A percentile compares a stretch with the other conserved stretches of the same genome.
Evolutionary conservation across 371 early-diverging fungal genomes (phyloP).

Genomic region (Mortierella sp.): DNA sequence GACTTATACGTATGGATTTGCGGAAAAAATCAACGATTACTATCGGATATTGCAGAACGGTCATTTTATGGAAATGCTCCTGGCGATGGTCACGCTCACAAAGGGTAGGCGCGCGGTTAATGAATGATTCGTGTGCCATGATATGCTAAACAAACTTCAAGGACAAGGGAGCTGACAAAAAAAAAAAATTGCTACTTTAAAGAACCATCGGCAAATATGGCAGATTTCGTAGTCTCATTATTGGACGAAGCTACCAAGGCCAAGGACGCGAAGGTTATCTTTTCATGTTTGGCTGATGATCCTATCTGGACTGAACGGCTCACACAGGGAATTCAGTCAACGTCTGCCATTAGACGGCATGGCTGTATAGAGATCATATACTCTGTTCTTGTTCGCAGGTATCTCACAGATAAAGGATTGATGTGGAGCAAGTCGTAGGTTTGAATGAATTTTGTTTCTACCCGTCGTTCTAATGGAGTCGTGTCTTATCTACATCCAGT

Average conservation of each 20-base stretch:
- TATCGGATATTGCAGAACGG: conserved; percentile 32
- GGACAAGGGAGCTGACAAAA: background rate
- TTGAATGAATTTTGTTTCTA: background rate
- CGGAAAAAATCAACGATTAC: conserved; percentile 37
- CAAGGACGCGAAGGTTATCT: conserved; percentile 40
- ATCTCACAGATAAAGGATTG: background rate
- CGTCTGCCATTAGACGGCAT: conserved; percentile 14
- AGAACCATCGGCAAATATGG: conserved; percentile 35
- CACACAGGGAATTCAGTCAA: conserved; percentile 32
- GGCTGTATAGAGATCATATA: conserved; percentile 55
- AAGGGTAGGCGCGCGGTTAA: conserved; percentile 16
- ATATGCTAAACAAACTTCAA: background rate
- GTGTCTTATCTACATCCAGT: conserved; percentile 2
- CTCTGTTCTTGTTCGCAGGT: conserved; percentile 55
- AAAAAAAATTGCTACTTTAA: background rate
- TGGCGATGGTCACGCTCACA: conserved; percentile 44
- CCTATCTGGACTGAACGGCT: conserved; percentile 54
- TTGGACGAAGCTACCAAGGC: conserved; percentile 43
- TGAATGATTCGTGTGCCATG: background rate
- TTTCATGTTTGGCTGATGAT: conserved; percentile 43
- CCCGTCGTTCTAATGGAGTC: background rate
- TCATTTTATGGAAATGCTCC: conserved; percentile 47
- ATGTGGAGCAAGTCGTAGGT: background rate
- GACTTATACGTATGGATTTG: conserved; percentile 36
- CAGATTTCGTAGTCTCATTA: conserved; percentile 41